phyloP scores from a whole-genome alignment of 352 stramenopile species.

The Phytophthora chlamydospora region DNA sequence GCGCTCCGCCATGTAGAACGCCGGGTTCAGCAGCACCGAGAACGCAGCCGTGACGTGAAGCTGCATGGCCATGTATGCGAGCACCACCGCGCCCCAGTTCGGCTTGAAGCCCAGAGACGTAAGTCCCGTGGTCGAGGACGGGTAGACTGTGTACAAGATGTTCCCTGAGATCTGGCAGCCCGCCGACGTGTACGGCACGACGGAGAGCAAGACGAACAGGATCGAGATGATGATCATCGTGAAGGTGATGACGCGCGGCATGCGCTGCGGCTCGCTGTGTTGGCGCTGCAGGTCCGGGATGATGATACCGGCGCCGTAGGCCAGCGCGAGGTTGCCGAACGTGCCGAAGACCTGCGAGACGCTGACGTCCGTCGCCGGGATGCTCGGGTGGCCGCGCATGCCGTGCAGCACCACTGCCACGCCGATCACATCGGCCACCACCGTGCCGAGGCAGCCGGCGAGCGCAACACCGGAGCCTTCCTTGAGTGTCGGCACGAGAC shows the following conservation, averaged over 20 bases:
- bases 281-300: slow-evolving; percentile 37
- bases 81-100: slow-evolving; percentile 34
- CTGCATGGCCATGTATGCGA: slow-evolving; percentile 35
- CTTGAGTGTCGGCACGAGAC: slow-evolving; percentile 34
- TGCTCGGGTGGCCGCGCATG: slow-evolving; percentile 38
- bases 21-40: slow-evolving; percentile 43
- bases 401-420: slow-evolving; percentile 36
- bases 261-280: slow-evolving; percentile 35
- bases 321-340: slow-evolving; percentile 53
- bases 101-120: slow-evolving; percentile 44
- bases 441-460: slow-evolving; percentile 41
- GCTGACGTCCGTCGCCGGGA: slow-evolving; percentile 36
- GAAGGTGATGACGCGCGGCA: slow-evolving; percentile 36
- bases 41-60: slow-evolving; percentile 44
- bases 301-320: slow-evolving; percentile 51
- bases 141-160: slow-evolving; percentile 59
- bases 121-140: slow-evolving; percentile 38
- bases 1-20: slow-evolving; percentile 46
- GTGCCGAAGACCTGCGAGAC: slow-evolving; percentile 42
- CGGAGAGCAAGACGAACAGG: slow-evolving; percentile 41
- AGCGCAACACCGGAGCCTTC: slow-evolving; percentile 42
- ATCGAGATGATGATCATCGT: slow-evolving; percentile 42
- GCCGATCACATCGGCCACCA: slow-evolving; percentile 49
- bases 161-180: slow-evolving; percentile 67
- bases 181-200: slow-evolving; percentile 45